phyloP scores from a whole-genome alignment of 805 yeast genomes.

The Candida boleticola region DNA sequence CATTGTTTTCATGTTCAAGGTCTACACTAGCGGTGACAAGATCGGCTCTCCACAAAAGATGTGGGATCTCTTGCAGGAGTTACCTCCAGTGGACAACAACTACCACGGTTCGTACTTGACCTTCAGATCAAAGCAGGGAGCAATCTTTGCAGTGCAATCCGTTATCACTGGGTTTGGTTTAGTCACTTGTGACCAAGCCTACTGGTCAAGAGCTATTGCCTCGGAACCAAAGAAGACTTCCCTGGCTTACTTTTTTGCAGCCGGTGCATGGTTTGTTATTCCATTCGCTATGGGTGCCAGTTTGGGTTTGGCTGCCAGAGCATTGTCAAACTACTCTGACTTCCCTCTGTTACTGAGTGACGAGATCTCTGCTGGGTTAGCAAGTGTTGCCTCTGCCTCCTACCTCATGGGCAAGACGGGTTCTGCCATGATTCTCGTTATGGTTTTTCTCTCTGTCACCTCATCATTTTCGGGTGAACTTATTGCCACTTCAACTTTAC shows the following conservation, averaged over 20 bases:
- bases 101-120: conserved; percentile 16
- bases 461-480: conserved; percentile 42
- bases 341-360: conserved; percentile 15
- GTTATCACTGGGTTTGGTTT: conserved; percentile 23
- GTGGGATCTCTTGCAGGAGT: conserved; percentile 20
- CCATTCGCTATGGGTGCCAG: conserved; percentile 25
- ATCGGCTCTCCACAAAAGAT: conserved; percentile 24
- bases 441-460: conserved; percentile 40
- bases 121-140: conserved; percentile 19
- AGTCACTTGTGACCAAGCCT: conserved; percentile 22
- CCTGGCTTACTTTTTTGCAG: conserved; percentile 22
- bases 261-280: conserved; percentile 24
- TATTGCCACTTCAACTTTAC: conserved; percentile 38
- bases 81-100: conserved; percentile 14
- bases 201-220: conserved; percentile 25
- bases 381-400: conserved; percentile 18
- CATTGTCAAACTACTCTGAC: conserved; percentile 19
- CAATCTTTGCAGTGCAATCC: conserved; percentile 18
- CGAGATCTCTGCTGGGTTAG: conserved; percentile 21
- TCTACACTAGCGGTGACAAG: conserved; percentile 16
- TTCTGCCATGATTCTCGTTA: conserved; percentile 25
- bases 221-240: conserved; percentile 20
- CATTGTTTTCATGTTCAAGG: conserved; percentile 17
- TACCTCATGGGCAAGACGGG: conserved; percentile 26
- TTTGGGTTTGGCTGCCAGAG: conserved; percentile 39